These are phyloP conservation scores for Coniferiporia sulphurascens DNA, from an alignment of 1,284 basidiomycete species.

Conservation along the genomic window DNA sequence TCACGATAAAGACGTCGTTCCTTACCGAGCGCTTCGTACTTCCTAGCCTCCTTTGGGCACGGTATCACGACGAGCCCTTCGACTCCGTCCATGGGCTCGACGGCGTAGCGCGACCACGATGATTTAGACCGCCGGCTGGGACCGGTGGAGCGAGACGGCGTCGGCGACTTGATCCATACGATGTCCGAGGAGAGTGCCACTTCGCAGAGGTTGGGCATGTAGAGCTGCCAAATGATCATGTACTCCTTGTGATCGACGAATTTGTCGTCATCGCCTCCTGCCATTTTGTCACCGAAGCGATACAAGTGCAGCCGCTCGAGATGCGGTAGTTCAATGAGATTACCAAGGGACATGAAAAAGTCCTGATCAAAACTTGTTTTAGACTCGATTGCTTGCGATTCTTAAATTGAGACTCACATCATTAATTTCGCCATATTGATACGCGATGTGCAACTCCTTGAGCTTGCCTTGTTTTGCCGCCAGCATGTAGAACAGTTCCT, in stretches of 20 bases:
- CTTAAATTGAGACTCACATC: slow-evolving; percentile 12
- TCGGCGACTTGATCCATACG: slow-evolving; percentile 10
- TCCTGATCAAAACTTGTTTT: slow-evolving; percentile 3
- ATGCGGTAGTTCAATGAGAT: slow-evolving; percentile 15
- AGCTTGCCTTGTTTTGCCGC: slow-evolving; percentile 6
- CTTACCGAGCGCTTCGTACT: not conserved
- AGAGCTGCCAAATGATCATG: slow-evolving; percentile 18
- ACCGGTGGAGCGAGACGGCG: not conserved
- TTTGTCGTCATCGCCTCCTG: not conserved
- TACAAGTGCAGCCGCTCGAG: slow-evolving; percentile 19
- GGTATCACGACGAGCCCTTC: slow-evolving; percentile 9
- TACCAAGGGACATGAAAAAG: slow-evolving; percentile 18
- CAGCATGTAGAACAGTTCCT: slow-evolving; percentile 20
- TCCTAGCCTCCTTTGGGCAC: slow-evolving; percentile 6
- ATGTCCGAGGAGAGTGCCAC: slow-evolving; percentile 17
- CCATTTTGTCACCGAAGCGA: slow-evolving; percentile 13
- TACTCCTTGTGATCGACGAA: slow-evolving; percentile 18
- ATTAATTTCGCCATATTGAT: slow-evolving; percentile 5
- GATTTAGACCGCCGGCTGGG: not conserved
- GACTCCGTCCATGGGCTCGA: slow-evolving; percentile 14
- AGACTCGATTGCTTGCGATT: not conserved
- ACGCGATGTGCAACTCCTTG: slow-evolving; percentile 16
- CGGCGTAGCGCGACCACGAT: slow-evolving; percentile 7
- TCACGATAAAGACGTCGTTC: not conserved
- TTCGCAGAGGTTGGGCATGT: slow-evolving; percentile 17